Conservation (phyloP, 768 basidiomycete genomes). For the Scleroderma citrinum region DNA sequence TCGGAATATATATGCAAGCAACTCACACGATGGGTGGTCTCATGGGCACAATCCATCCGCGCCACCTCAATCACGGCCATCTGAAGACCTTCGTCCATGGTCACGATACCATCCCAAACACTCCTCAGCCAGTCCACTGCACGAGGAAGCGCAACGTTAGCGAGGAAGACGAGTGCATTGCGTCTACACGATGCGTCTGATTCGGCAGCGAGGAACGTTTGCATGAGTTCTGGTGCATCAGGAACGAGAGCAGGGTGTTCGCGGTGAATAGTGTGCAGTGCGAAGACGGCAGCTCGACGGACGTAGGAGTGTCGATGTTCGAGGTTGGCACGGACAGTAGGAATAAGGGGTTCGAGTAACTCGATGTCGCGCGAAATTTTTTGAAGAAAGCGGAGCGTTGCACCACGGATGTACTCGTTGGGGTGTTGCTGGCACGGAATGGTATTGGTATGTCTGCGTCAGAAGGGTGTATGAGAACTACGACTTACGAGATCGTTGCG, state of each 20-base stretch:
- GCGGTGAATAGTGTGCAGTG: constrained; percentile 90
- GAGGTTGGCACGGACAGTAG: constrained; percentile 87
- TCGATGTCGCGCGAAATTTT: constrained; percentile 92
- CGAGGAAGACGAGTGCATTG: constrained; percentile 94
- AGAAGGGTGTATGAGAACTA: background rate
- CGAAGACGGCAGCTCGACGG: constrained; percentile 97
- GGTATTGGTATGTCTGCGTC: background rate
- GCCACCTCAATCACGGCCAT: constrained; percentile 95
- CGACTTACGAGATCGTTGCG: constrained; percentile 87
- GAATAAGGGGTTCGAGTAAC: constrained; percentile 91
- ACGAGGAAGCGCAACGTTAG: constrained; percentile 78
- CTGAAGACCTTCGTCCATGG: constrained; percentile 89
- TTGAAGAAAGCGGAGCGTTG: constrained; percentile 93
- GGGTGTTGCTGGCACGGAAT: constrained; percentile 77
- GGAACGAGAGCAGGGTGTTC: constrained; percentile 93
- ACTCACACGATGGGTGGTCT: constrained; percentile 76
- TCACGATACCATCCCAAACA: constrained; percentile 76
- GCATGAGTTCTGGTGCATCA: constrained; percentile 92
- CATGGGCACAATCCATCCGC: constrained; percentile 79
- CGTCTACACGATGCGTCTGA: constrained; percentile 94
- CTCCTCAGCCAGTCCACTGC: constrained; percentile 88
- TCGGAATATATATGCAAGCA: background rate
- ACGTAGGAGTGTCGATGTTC: constrained; percentile 98
- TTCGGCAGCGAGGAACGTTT: constrained; percentile 94
- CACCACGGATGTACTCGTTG: constrained; percentile 98